Base-by-base conservation (phyloP, 805 yeast genomes). In the Candida incommunis region DNA sequence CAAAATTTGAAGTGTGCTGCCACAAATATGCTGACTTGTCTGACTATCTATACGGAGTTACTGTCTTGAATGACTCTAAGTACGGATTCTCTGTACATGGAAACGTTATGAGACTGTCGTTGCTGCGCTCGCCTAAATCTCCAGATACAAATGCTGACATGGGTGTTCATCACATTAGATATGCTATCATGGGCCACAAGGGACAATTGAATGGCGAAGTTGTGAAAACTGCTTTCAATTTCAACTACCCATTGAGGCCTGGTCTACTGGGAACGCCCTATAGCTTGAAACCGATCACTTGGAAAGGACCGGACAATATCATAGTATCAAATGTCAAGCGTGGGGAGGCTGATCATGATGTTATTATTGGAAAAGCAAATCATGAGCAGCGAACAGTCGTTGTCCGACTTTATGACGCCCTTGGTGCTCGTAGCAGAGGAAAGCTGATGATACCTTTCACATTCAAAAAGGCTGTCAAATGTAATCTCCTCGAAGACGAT, bases 91-190 rank as follows among this genome's bases (percentile, higher is more conserved):
- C 94, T 1, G 80, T 88, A 16, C 96, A 86, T 56, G 98, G 98
- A 16, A 86, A 86, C 53, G 63, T 79, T 58, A 83, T 90, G 78
- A 76, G 96, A 42, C 68, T 92, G 42, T 84, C 95, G 1, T 66
- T 92, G 50, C 66, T 90, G 56, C 78, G 98, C 57, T 76, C 96
- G 13, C 87, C 98, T 24, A 90, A 92, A 63, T 82, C 86, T 18
- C 98, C 98, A 0, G 98, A 90, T 70, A 88, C 80, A 5, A 71
- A 77, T 58, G 96, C 97, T 7, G 98, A 90, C 61, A 86, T 92
- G 83, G 97, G 96, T 2, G 59, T 65, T 18, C 98, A 90, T 61
- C 68, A 67, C 46, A 82, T 92, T 65, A 77, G 77, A 49, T 92
- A 88, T 63, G 94, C 94, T 0, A 63, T 90, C 26, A 74, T 75